These are phyloP conservation scores for Erodium chrysanthum DNA, from an alignment of 441 rosid species.

Conservation along the genomic window DNA sequence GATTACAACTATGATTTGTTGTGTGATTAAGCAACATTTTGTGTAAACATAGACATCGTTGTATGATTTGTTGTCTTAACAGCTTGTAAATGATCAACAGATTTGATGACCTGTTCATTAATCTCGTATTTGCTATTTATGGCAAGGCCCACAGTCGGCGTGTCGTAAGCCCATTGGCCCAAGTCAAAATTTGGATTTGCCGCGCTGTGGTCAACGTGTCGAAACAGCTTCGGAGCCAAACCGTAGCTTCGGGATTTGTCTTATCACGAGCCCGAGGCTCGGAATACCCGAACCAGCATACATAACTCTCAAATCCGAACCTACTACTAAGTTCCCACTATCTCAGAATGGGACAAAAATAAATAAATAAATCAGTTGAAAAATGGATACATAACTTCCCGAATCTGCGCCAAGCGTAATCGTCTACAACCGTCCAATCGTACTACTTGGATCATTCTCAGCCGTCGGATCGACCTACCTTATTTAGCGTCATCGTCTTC, in stretches of 20 bases:
- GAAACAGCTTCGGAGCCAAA: not conserved
- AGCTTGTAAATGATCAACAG: too few species aligned
- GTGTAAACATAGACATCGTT: too few species aligned
- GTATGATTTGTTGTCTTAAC: too few species aligned
- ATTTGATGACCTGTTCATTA: too few species aligned
- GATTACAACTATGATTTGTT: too few species aligned
- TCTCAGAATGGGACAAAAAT: not conserved
- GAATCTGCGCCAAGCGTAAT: not conserved
- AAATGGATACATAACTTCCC: not conserved
- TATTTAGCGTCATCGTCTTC: not conserved
- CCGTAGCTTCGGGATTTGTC: slow-evolving; percentile 30
- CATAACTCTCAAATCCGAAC: slow-evolving; percentile 13
- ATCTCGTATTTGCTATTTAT: too few species aligned
- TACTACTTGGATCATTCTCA: not conserved
- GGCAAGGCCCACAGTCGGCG: slow-evolving; percentile 9
- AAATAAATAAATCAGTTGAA: not conserved
- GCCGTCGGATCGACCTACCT: not conserved
- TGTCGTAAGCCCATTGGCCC: slow-evolving; percentile 3
- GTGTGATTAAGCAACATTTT: too few species aligned
- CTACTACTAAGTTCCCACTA: not conserved
- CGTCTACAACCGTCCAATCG: not conserved
- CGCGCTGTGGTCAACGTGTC: slow-evolving; percentile 32
- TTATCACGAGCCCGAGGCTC: not conserved
- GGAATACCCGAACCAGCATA: slow-evolving; percentile 25
- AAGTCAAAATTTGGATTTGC: slow-evolving; percentile 26